Conservation (phyloP, 768 basidiomycete species). For the Coprinellus aureogranulatus region DNA sequence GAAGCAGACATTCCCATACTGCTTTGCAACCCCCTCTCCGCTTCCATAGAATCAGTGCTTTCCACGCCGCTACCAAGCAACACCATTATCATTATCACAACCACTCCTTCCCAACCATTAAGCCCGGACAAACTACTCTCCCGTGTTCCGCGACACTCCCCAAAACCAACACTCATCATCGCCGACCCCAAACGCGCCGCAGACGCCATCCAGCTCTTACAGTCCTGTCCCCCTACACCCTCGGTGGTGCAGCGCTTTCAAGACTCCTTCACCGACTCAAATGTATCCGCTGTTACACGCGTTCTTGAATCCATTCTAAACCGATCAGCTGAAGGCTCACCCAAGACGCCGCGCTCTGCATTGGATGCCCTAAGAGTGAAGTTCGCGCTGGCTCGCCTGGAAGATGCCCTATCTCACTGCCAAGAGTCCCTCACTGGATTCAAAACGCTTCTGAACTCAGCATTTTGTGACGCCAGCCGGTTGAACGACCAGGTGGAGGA, state of each 20-base stretch:
- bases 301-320: slow-evolving; percentile 30
- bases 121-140: slow-evolving; percentile 16
- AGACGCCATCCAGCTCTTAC: slow-evolving; percentile 48
- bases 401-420: slow-evolving; percentile 39
- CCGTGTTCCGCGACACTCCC: slow-evolving; percentile 14
- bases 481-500: slow-evolving; percentile 40
- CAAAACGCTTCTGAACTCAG: slow-evolving; percentile 32
- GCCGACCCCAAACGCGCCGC: slow-evolving; percentile 62
- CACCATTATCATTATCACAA: slow-evolving; percentile 39
- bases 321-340: slow-evolving; percentile 5
- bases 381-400: slow-evolving; percentile 38
- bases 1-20: slow-evolving; percentile 64
- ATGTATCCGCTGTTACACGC: slow-evolving; percentile 48
- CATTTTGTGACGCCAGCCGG: slow-evolving; percentile 32
- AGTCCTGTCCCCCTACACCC: slow-evolving; percentile 40
- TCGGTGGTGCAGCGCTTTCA: slow-evolving; percentile 63
- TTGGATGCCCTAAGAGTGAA: slow-evolving; percentile 29
- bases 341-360: slow-evolving; percentile 5
- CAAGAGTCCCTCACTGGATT: slow-evolving; percentile 27
- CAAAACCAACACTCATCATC: slow-evolving; percentile 34
- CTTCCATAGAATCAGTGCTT: slow-evolving; percentile 28
- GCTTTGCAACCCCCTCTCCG: slow-evolving; percentile 57
- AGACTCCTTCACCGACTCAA: slow-evolving; percentile 56
- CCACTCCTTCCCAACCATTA: slow-evolving; percentile 9
- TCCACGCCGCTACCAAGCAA: slow-evolving; percentile 35